Conservation (phyloP, 768 basidiomycete species). For the Mycena capillaripes region DNA sequence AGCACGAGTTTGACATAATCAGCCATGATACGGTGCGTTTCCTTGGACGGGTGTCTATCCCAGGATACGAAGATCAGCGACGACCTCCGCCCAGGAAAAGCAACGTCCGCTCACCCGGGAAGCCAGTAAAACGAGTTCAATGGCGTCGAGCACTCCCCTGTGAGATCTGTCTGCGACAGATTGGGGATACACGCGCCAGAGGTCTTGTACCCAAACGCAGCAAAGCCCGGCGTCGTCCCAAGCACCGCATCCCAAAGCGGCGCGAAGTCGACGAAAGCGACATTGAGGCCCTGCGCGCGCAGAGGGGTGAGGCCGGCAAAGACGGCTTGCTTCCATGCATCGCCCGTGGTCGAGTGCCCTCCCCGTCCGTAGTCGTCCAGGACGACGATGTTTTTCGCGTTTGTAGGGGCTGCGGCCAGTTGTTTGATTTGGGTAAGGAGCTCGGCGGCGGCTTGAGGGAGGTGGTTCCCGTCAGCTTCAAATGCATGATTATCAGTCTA, state of each 20-base stretch:
- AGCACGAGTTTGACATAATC: too few relatives aligned
- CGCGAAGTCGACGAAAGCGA: conserved; percentile 62
- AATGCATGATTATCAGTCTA: too few relatives aligned
- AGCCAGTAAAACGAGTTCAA: conserved; percentile 70
- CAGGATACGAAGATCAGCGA: too few relatives aligned
- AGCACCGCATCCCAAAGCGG: conserved; percentile 66
- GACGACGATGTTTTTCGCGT: conserved; percentile 63
- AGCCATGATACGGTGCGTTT: too few relatives aligned
- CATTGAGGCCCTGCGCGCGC: conserved; percentile 49
- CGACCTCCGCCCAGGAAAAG: too few relatives aligned
- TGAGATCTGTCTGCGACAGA: conserved; percentile 46
- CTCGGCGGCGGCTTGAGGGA: too few relatives aligned
- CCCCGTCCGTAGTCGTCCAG: conserved; percentile 68
- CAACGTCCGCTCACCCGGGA: conserved; percentile 59
- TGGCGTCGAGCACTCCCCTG: conserved; percentile 52
- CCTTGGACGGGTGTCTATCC: too few relatives aligned
- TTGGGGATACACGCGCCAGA: conserved; percentile 50
- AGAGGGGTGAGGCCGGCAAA: conserved; percentile 57
- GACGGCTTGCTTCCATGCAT: conserved; percentile 61
- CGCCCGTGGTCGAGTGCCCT: conserved; percentile 52
- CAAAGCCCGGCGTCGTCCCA: conserved; percentile 55
- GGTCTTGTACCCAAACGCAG: conserved; percentile 64
- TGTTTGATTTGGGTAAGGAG: conserved; percentile 60
- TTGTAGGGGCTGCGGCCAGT: conserved; percentile 63
- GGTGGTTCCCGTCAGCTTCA: conserved; percentile 60